Base-by-base conservation (phyloP, 2,329 filamentous ascomycete genomes). In the Chrysoporthe puriensis region DNA sequence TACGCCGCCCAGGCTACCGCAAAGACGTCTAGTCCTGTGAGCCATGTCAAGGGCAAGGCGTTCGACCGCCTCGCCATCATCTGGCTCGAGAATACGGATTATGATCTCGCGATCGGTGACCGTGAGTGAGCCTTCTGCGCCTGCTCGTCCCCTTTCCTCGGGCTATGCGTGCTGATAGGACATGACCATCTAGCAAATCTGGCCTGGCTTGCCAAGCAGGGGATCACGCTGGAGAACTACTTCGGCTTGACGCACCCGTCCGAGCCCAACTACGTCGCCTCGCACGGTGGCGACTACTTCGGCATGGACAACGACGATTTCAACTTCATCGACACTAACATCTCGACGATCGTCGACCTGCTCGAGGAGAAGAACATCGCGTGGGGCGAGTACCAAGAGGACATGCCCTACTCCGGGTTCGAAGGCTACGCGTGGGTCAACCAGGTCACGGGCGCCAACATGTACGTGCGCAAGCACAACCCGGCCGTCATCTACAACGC, bases 401-500 rank as follows among this genome's bases (percentile, higher is more conserved):
- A 92, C 74, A 84, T 91, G 83, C 92, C 92, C 2, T 93, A 88
- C 78, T 83, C 87, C 2, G 92, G 92, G 14, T 95, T 88, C 78
- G 85, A 92, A 76, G 91, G 91, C 34, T 40, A 78, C 46, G 81
- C 79, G 0, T 92, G 82, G 76, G 82, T 87, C 66, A 93, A 93
- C 78, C 87, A 88, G 71, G 70, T 86, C 72, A 91, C 85, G 2
- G 85, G 86, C 42, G 84, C 85, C 61, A 91, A 94, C 73, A 88
- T 90, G 79, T 96, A 96, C 76, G 91, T 95, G 8, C 89, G 93
- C 75, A 95, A 96, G 80, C 92, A 96, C 81, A 93, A 94, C 78
- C 82, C 86, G 60, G 79, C 84, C 18, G 80, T 94, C 66, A 81
- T 90, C 65, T 92, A 87, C 78, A 85, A 93, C 76, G 87, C 85